Evolutionary conservation across 345 rosid genomes (phyloP).

Genomic region (Gossypium sturtianum): DNA sequence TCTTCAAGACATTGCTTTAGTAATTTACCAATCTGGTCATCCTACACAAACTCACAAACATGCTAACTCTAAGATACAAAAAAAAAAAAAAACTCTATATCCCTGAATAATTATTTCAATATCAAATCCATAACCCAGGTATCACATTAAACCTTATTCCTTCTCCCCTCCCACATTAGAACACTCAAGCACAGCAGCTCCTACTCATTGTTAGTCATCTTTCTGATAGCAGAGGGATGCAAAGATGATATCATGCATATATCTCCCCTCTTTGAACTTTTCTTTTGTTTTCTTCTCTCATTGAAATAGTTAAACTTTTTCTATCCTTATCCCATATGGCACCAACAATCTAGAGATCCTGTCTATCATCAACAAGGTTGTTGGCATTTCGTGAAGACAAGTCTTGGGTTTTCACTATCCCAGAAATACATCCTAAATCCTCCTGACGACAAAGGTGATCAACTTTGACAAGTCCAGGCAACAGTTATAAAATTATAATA

Average conservation of each 20-base stretch:
- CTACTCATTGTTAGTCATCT: background rate
- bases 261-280: background rate
- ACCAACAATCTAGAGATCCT: conserved; percentile 1
- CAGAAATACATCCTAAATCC: conserved; percentile 1
- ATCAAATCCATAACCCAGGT: background rate
- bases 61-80: background rate
- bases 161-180: background rate
- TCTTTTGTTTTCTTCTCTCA: background rate
- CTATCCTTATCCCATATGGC: background rate
- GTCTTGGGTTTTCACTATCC: background rate
- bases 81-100: background rate
- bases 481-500: background rate
- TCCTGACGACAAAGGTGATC: background rate
- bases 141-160: background rate
- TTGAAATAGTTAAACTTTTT: background rate
- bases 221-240: background rate
- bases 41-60: background rate
- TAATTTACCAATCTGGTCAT: background rate
- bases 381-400: background rate
- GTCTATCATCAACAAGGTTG: background rate
- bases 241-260: background rate
- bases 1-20: background rate
- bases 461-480: background rate
- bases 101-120: background rate
- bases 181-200: background rate